Evolutionary conservation across 2,329 filamentous ascomycete genomes (phyloP), one percentile per base, ranked within the genome.

Genomic region (Pleomassaria siparia): DNA sequence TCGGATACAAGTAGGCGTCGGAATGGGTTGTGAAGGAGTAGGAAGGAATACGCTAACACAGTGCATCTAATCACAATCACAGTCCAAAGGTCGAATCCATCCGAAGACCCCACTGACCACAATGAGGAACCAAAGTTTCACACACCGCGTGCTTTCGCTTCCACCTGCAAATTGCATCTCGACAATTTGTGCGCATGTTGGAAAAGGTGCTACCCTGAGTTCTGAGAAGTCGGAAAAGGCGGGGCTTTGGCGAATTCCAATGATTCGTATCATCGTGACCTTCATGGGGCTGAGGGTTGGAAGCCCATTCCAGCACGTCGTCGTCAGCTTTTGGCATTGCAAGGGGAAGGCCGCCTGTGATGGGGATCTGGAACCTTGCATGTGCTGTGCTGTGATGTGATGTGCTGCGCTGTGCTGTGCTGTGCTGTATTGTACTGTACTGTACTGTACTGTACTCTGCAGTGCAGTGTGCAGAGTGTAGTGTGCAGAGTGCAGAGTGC

Each of bases 291-390:
- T 30, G 29, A 30, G 29, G 29, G 12, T 30, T 9, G 29, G 25
- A 30, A 30, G 13, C 29, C 29, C 29, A 13, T 30, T 30, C 13
- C 29, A 30, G 29, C 29, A 30, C 15, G 29, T 30, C 29, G 53
- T 51, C 54, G 53, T 60, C 53, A 59, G 55, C 53, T 44, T 29
- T 11, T 15, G 33, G 20, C 20, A 35, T 53, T 54, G 46, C 43
- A 59, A 58, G 39, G 49, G 64, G 60, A 65, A 65, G 56, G 63
- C 60, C 52, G 47, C 40, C 56, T 55, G 58, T 47, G 16, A 41
- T 36, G 46, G 43, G 37, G 33, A 43, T 44, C 32, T 50, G 37
- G 36, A 26, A 43, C 47, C 36, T 50, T 39, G 43, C 33, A 39
- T 39, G 40, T 33, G 25, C 25, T 44, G 24, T 39, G n/a, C n/a